phyloP scores from a whole-genome alignment of 129 eudicot genomes.

The Lonicera japonica region DNA sequence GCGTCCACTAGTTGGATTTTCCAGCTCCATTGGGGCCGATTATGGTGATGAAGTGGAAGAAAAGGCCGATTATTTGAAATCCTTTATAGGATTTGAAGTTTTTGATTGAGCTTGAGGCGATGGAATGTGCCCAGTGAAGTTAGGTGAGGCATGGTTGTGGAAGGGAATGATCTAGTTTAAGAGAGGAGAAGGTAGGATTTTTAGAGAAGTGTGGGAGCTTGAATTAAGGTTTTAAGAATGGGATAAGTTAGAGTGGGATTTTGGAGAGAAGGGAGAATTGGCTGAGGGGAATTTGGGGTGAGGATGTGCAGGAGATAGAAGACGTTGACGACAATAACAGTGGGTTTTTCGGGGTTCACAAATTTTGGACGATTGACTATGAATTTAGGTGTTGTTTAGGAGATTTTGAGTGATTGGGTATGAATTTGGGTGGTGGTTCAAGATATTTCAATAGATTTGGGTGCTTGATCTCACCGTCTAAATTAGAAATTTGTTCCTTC shows the following conservation, averaged over 20 bases:
- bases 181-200: not conserved
- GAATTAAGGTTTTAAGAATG: not conserved
- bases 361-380: too few relatives aligned
- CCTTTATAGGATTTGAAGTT: slow-evolving; percentile 99
- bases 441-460: too few relatives aligned
- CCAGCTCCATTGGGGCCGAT: slow-evolving; percentile 98
- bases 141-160: slow-evolving; percentile 37
- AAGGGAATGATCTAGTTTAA: too few relatives aligned
- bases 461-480: too few relatives aligned
- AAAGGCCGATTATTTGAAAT: slow-evolving; percentile 77
- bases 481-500: too few relatives aligned
- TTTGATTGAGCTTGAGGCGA: slow-evolving; percentile 85
- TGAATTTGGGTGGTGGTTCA: too few relatives aligned
- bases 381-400: too few relatives aligned
- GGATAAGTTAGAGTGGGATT: not conserved
- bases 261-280: not conserved
- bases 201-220: too few relatives aligned
- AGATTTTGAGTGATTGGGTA: too few relatives aligned
- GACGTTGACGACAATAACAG: too few relatives aligned
- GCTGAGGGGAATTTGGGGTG: slow-evolving; percentile 4
- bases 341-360: too few relatives aligned
- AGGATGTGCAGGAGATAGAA: too few relatives aligned
- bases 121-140: slow-evolving; percentile 63
- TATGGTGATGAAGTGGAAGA: slow-evolving; percentile 85
- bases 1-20: slow-evolving; percentile 97